Base-by-base conservation (phyloP, 352 stramenopile species). In the Ophiocytium majus region DNA sequence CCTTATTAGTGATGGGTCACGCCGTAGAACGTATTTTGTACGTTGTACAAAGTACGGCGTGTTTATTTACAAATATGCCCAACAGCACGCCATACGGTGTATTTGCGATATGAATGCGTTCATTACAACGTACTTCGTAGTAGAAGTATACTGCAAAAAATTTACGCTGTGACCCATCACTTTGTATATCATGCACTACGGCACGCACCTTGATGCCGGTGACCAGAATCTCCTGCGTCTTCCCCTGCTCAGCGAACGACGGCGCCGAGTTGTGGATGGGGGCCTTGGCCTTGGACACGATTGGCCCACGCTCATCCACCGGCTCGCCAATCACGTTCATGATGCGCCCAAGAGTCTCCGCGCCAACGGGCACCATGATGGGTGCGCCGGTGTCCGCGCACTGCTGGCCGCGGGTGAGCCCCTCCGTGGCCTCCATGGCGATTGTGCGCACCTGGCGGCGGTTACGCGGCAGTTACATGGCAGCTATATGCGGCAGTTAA, bases 271-370 rank as follows among this genome's bases (percentile, higher is more conserved):
- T 92, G 90, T 98, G 96, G 89, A 98, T 97, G 64, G 96, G 95
- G n/a, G 94, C 94, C 81, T 91, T 90, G 79, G 86, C 83, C 85
- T 92, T 91, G 76, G 92, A 91, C 85, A 97, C 96, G 85, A 98
- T 96, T 71, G 95, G 95, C 86, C 95, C 95, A 88, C 96, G 96
- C 89, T 98, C 95, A 85, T 98, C 96, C 75, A 98, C 95, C n/a
- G 96, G 94, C 89, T 98, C 96, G 84, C 96, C 96, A 88, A 98
- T 98, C 17, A 98, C 95, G 91, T 98, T 98, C 90, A 98, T 96
- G 90, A 98, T 98, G 92, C 96, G 94, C 82, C 96, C 96, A 49
- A 98, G 91, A 74, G 95, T 98, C 84, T 96, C 93, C 34, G 95
- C 94, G 86, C 96, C 96, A 63, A 98, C 95, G 82, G 96, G 96